Evolutionary conservation across 768 basidiomycete species (phyloP), one percentile per base, ranked within the genome.

Genomic region (Terana coerulea): DNA sequence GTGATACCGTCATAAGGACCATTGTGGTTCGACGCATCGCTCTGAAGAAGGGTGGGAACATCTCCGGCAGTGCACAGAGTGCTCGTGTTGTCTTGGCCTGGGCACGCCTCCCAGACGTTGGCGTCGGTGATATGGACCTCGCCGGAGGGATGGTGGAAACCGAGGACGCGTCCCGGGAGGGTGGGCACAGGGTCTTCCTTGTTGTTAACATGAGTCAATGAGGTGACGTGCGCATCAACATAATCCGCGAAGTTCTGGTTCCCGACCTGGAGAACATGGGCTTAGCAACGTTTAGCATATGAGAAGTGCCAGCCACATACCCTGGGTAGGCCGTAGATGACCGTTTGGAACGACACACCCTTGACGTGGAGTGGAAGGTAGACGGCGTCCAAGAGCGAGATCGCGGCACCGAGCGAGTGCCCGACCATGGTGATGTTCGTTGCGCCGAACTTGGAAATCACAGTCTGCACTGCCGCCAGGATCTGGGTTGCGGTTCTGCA

Each of bases 161-260:
- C 76, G 15, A 77, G 64, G 55, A 67, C 66, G 25, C 47, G 60
- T 7, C 69, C 70, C 2, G 55, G 55, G 29, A 56, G 33, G 46
- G 53, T 56, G 1, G 73, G 73, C 14, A 75, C 52, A 0, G 65
- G 64, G 36, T 75, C 73, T 40, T 70, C 47, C 53, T 60, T 28
- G 62, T 84, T 81, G 60, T 76, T 81, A 59, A 84, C 72, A 47
- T 74, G 80, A 2, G 72, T 79, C 45, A 81, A 55, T 21, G 55
- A 35, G 12, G 64, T 47, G 12, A 66, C 52, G 33, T 76, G 64
- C 15, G 69, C 60, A 51, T 81, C 77, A 37, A 81, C 72, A 54
- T 75, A 76, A 53, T 78, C 55, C 1, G 80, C 80, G 47, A 82
- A 84, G 1, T 70, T 76, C 60, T 75, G 72, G 63, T 84, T 83